These are phyloP conservation scores for Candida ulmi DNA, from an alignment of 805 yeast genomes.

Conservation along the genomic window DNA sequence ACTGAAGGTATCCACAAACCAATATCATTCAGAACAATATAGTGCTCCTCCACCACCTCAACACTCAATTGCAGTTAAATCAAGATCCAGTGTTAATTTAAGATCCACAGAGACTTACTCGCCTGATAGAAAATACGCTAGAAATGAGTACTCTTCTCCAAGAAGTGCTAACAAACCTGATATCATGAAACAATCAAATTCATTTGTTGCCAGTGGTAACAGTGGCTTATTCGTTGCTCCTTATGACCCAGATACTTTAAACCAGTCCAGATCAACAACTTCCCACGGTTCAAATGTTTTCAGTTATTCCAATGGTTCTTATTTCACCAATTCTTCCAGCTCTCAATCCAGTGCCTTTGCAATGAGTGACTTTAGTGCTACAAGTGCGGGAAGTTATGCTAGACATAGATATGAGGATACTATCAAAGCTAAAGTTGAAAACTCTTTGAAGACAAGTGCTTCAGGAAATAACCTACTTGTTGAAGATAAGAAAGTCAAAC, in stretches of 20 bases:
- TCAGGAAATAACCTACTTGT: conserved; percentile 22
- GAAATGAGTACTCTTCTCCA: conserved; percentile 1
- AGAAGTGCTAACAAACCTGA: conserved; percentile 2
- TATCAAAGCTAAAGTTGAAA: conserved; percentile 7
- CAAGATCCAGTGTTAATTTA: conserved; percentile 18
- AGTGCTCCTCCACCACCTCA: conserved; percentile 20
- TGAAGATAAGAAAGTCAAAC: conserved; percentile 19
- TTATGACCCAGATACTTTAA: conserved; percentile 26
- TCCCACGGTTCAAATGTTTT: conserved; percentile 18
- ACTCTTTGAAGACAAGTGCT: conserved; percentile 17
- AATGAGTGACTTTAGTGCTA: conserved; percentile 71
- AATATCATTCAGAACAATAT: neutral
- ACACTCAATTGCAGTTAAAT: conserved; percentile 18
- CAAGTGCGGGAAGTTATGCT: conserved; percentile 81
- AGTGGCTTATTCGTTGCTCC: conserved; percentile 18
- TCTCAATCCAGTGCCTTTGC: conserved; percentile 36
- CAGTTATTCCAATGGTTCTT: conserved; percentile 37
- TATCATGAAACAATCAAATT: conserved; percentile 11
- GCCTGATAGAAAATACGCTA: conserved; percentile 11
- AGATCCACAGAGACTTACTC: neutral
- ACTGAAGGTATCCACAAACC: neutral
- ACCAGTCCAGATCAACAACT: conserved; percentile 19
- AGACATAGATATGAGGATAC: conserved; percentile 57
- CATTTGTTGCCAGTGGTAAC: neutral
- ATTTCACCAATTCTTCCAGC: conserved; percentile 42